Base-by-base conservation (phyloP, 2,329 filamentous ascomycete species). In the Aspergillus bombycis region DNA sequence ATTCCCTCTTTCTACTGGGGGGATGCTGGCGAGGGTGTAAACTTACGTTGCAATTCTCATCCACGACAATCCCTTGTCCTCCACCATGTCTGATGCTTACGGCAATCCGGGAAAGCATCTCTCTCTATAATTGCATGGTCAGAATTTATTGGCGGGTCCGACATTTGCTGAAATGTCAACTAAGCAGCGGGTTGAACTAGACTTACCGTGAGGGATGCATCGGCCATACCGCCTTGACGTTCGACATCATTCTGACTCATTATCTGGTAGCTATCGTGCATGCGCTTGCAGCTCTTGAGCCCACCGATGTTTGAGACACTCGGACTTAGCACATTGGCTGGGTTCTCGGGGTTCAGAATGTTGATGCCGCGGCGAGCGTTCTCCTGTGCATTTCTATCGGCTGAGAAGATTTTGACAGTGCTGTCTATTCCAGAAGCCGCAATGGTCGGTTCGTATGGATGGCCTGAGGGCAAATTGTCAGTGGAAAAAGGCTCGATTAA, bases 401-500 rank as follows among this genome's bases (percentile, higher is more conserved):
- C 81, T 0, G 85, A 88, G 75, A 90, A 91, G 59, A 91, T 86
- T 71, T 91, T 90, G 77, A 91, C 85, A 0, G 88, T 90, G 68
- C 86, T 84, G 67, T 90, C 88, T 63, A 91, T 91, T 23, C 88
- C 88, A 3, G 86, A 88, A 34, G 86, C 87, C 2, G 89, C 88
- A 62, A 91, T 80, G 65, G 87, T 86, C 1, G 88, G 87, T 72
- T 91, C 88, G 68, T 89, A 89, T 1, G 88, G 88, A 72, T 91
- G 88, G 2, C 85, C 85, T 85, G 68, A 12, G 14, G n/a, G 32
- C 7, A 23, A 19, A 48, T 36, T 5, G 34, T 43, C 56, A 55
- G 75, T 62, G 74, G n/a, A n/a, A 34, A 34, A 36, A 50, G 28
- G 30, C 5, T 32, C 23, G 28, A 21, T 4, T 28, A n/a, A 46